Conservation (phyloP, 768 basidiomycete species). For the Tricholomella constricta region DNA sequence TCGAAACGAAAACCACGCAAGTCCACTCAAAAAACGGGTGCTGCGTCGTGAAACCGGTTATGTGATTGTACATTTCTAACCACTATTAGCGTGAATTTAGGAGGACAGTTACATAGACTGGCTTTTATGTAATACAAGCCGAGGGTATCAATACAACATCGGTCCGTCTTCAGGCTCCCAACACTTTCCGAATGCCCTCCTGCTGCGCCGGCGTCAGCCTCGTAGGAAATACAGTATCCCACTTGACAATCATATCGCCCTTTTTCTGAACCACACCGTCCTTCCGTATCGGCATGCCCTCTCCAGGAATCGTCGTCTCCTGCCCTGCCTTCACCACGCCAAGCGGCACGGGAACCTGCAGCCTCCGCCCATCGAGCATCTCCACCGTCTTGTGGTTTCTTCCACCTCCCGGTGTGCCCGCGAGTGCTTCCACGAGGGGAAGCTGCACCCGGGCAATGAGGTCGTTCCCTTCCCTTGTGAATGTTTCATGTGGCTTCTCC, state of each 20-base stretch:
- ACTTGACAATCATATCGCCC: conserved; percentile 82
- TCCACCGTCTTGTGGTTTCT: conserved; percentile 58
- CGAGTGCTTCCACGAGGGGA: conserved; percentile 81
- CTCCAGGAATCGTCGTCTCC: conserved; percentile 67
- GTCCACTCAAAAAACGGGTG: background rate
- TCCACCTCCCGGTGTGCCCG: conserved; percentile 43
- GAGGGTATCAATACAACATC: conserved; percentile 1
- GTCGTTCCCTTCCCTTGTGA: conserved; percentile 82
- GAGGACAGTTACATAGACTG: background rate
- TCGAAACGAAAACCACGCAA: conserved; percentile 6
- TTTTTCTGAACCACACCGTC: conserved; percentile 67
- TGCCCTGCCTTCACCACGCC: conserved; percentile 78
- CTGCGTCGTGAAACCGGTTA: background rate
- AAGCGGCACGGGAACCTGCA: conserved; percentile 66
- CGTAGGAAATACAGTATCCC: conserved; percentile 86
- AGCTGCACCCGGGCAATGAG: conserved; percentile 62
- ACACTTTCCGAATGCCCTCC: conserved; percentile 73
- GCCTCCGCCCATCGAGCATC: conserved; percentile 75
- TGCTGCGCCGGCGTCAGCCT: conserved; percentile 75
- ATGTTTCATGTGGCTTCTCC: conserved; percentile 84
- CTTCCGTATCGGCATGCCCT: conserved; percentile 93
- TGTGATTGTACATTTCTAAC: background rate
- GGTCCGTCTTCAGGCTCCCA: conserved; percentile 32
- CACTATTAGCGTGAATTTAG: too few relatives aligned
- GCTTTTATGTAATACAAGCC: background rate